A percentile compares a stretch with the other conserved stretches of the same genome.
These are phyloP conservation scores for Leonotis leonurus DNA, from an alignment of 257 asterid species.

Conservation along the genomic window DNA sequence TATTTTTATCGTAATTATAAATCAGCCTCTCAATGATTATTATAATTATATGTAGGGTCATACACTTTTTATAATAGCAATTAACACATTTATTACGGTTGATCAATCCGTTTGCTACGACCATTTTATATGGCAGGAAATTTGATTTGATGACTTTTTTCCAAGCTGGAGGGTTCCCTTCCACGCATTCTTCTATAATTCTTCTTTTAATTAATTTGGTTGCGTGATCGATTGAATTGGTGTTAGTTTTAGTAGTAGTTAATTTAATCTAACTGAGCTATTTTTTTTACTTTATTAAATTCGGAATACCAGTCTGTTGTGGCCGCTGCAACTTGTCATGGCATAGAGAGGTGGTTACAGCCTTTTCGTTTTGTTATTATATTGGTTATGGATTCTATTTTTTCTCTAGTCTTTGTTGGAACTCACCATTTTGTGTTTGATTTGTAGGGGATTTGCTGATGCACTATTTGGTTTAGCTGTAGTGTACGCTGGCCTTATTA, in stretches of 20 bases:
- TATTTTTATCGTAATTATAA: too few species aligned
- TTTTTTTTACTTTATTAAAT: background rate
- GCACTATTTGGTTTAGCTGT: conserved; percentile 76
- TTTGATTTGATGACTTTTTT: conserved; percentile 44
- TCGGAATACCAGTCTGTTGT: conserved; percentile 50
- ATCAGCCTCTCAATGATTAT: too few species aligned
- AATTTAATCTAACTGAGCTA: conserved; percentile 11
- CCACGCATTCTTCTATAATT: conserved; percentile 83
- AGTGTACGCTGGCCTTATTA: conserved; percentile 71
- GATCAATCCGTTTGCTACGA: conserved; percentile 66
- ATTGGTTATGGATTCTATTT: background rate
- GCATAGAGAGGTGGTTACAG: conserved; percentile 66
- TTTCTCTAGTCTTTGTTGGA: too few species aligned
- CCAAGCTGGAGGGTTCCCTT: conserved; percentile 88
- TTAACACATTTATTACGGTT: too few species aligned
- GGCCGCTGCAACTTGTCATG: conserved; percentile 82
- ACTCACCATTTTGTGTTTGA: too few species aligned
- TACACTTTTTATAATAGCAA: too few species aligned
- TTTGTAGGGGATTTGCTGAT: conserved; percentile 82
- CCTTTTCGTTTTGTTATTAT: background rate
- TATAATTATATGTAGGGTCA: too few species aligned
- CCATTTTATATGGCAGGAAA: conserved; percentile 41
- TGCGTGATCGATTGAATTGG: background rate
- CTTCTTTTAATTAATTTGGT: background rate
- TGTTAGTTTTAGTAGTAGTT: background rate